These are phyloP conservation scores for Porcisia hertigi DNA, from an alignment of 208 protist genomes.

Conservation along the genomic window DNA sequence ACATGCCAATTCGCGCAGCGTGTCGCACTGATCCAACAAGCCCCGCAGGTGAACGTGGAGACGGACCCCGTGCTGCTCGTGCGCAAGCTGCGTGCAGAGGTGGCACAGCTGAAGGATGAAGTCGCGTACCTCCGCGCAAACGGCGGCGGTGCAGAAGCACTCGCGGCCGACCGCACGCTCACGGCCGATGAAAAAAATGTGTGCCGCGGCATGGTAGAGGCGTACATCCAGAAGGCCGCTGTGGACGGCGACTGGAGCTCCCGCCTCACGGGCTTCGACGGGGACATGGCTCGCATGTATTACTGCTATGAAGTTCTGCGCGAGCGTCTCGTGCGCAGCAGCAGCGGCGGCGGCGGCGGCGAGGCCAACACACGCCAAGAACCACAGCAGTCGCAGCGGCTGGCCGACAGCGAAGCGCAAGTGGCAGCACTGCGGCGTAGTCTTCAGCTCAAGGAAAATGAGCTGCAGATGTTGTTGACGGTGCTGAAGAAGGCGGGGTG, in stretches of 20 bases:
- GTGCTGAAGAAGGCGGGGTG: constrained; percentile 69
- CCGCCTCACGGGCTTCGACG: constrained; percentile 74
- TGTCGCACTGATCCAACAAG: constrained; percentile 88
- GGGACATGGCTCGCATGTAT: constrained; percentile 86
- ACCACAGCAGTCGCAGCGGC: constrained; percentile 4
- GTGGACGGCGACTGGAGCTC: constrained; percentile 42
- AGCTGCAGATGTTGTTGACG: constrained; percentile 88
- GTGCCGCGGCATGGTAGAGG: constrained; percentile 67
- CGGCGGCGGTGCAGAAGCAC: constrained; percentile 20
- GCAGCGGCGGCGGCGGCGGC: not conserved
- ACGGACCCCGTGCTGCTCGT: constrained; percentile 91
- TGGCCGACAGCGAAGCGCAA: constrained; percentile 48
- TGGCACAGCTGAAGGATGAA: constrained; percentile 86
- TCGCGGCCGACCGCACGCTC: constrained; percentile 54
- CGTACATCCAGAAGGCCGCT: constrained; percentile 51
- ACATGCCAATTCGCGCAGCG: constrained; percentile 91
- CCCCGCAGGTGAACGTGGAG: constrained; percentile 89
- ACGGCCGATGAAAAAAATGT: constrained; percentile 69
- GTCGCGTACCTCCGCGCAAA: constrained; percentile 78
- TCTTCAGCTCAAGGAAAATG: constrained; percentile 92
- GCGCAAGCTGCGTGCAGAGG: constrained; percentile 83
- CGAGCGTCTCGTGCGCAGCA: constrained; percentile 32
- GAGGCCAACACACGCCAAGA: not conserved
- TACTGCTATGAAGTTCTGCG: constrained; percentile 87
- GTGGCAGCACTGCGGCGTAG: constrained; percentile 66